phyloP scores from a whole-genome alignment of 2,329 filamentous ascomycete species.

The Scytalidium lignicola region DNA sequence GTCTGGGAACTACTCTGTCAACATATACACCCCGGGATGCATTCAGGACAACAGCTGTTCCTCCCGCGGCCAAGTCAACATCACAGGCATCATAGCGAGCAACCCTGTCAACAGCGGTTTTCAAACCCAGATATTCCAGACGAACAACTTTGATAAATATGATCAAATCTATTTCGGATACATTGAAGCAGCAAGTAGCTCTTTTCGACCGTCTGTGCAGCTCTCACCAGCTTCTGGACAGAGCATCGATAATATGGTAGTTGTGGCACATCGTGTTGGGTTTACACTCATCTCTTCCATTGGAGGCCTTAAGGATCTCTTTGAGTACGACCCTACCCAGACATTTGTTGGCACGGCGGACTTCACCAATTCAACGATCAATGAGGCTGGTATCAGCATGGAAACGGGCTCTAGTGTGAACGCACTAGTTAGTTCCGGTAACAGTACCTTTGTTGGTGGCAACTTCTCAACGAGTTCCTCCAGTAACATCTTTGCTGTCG shows the following conservation, averaged over 20 bases:
- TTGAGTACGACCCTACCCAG: constrained; percentile 72
- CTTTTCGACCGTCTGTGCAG: constrained; percentile 77
- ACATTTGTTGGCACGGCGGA: constrained; percentile 53
- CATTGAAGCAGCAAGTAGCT: constrained; percentile 67
- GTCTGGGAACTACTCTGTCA: constrained; percentile 86
- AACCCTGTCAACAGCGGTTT: constrained; percentile 41
- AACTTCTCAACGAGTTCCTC: constrained; percentile 69
- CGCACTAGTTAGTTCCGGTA: constrained; percentile 58
- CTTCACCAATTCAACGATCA: constrained; percentile 68
- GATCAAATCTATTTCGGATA: constrained; percentile 85
- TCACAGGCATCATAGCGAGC: constrained; percentile 67
- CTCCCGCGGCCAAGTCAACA: constrained; percentile 73
- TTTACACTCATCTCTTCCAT: constrained; percentile 71
- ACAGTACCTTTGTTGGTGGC: constrained; percentile 71
- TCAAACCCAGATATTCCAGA: constrained; percentile 70
- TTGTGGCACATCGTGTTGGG: constrained; percentile 86
- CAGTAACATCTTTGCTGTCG: constrained; percentile 73
- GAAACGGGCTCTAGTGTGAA: constrained; percentile 62
- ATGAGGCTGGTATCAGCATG: constrained; percentile 69
- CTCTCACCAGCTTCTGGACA: constrained; percentile 65
- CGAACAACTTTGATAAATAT: constrained; percentile 95
- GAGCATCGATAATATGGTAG: constrained; percentile 54
- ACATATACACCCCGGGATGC: constrained; percentile 90
- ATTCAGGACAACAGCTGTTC: constrained; percentile 70
- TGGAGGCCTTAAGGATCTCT: constrained; percentile 82